Evolutionary conservation across 2,329 filamentous ascomycete genomes (phyloP).

Genomic region (Botrytis galanthina): DNA sequence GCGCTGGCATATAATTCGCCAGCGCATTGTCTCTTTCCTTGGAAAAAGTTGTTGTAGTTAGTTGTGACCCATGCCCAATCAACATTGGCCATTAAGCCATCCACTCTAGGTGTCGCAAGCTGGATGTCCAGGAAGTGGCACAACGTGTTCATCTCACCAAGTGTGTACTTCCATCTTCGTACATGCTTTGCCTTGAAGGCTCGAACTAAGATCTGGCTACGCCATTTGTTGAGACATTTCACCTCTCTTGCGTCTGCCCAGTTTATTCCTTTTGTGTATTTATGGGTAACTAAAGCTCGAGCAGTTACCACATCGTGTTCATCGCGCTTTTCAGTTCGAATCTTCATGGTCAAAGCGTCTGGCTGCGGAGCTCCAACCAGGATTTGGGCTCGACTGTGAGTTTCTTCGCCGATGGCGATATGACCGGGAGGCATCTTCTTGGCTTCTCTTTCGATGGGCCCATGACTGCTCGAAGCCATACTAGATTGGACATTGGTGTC

Average conservation of each 20-base stretch:
- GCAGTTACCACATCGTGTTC: not conserved
- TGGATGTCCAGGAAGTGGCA: not conserved
- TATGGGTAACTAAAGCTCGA: not conserved
- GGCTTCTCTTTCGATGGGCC: not conserved
- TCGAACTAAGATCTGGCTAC: not conserved
- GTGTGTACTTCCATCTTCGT: not conserved
- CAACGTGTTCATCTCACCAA: not conserved
- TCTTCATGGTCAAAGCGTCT: not conserved
- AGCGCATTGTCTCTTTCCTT: not conserved
- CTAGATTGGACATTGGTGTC: not conserved
- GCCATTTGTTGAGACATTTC: constrained; percentile 8
- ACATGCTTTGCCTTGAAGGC: not conserved
- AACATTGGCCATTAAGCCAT: not conserved
- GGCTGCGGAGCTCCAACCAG: not conserved
- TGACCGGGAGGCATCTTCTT: not conserved
- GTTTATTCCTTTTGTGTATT: not conserved
- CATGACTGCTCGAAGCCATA: not conserved
- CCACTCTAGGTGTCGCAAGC: not conserved
- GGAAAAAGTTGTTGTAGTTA: not conserved
- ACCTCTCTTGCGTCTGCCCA: not conserved
- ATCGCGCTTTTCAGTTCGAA: not conserved
- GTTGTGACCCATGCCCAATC: not conserved
- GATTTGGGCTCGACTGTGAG: not conserved
- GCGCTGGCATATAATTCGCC: not conserved
- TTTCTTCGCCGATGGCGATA: not conserved